These are phyloP conservation scores for Zizania latifolia DNA, from an alignment of 176 grass and related monocot genomes.

Conservation along the genomic window DNA sequence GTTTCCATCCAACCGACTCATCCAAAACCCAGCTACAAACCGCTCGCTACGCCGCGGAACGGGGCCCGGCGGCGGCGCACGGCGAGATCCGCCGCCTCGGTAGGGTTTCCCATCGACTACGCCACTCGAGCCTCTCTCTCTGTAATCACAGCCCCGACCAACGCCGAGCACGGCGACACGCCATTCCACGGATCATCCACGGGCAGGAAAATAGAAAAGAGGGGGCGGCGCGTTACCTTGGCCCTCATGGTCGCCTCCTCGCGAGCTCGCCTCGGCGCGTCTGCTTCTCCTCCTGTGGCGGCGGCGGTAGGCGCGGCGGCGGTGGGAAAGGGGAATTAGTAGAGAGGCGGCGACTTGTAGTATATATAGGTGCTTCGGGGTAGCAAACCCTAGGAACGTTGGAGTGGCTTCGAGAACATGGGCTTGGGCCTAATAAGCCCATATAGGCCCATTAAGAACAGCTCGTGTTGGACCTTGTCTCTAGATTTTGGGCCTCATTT, in stretches of 20 bases:
- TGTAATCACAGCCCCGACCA: slow-evolving; percentile 41
- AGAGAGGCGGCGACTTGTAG: not conserved
- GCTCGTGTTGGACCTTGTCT: not conserved
- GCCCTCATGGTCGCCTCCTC: slow-evolving; percentile 57
- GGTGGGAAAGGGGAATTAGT: not conserved
- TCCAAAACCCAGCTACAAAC: not conserved
- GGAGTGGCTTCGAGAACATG: not conserved
- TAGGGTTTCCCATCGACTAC: not conserved
- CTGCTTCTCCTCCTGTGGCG: slow-evolving; percentile 4
- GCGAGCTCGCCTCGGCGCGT: slow-evolving; percentile 4
- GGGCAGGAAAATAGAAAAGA: not conserved
- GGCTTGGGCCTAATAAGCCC: not conserved
- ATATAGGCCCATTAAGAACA: not conserved
- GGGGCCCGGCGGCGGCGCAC: no score
- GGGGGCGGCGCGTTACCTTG: slow-evolving; percentile 31
- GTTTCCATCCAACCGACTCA: not conserved
- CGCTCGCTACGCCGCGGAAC: no score
- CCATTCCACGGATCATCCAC: not conserved
- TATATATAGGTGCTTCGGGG: slow-evolving; percentile 27
- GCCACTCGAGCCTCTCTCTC: slow-evolving; percentile 51
- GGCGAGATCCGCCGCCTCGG: slow-evolving; percentile 13
- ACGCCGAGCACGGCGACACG: not conserved
- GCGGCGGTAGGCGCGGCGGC: not conserved
- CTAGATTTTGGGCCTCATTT: not conserved
- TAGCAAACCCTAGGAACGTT: slow-evolving; percentile 33